phyloP scores from a whole-genome alignment of 768 basidiomycete species.

The Hydnomerulius pinastri region DNA sequence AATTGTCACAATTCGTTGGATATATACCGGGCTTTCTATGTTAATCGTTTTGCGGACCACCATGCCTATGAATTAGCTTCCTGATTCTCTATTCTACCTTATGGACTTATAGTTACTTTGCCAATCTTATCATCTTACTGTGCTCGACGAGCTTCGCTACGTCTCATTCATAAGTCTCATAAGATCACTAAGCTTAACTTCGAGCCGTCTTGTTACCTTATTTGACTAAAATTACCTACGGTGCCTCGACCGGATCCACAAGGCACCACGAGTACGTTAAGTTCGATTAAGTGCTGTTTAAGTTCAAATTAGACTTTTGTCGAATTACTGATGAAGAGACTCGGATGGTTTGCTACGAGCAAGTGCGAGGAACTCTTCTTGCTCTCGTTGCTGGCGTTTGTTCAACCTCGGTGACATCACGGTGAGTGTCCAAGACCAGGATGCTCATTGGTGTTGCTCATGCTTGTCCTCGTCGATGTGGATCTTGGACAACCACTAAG shows the following conservation, averaged over 20 bases:
- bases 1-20: too few relatives aligned
- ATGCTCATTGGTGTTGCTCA: slow-evolving; percentile 81
- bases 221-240: neutral
- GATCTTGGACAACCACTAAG: too few relatives aligned
- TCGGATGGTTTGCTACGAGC: slow-evolving; percentile 24
- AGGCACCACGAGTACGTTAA: neutral
- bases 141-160: neutral
- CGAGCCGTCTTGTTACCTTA: neutral
- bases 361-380: slow-evolving; percentile 58
- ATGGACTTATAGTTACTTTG: neutral
- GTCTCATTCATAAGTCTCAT: neutral
- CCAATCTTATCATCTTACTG: neutral
- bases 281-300: too few relatives aligned
- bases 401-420: too few relatives aligned
- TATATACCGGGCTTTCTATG: too few relatives aligned
- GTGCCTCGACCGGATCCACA: neutral
- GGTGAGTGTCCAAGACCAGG: too few relatives aligned
- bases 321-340: too few relatives aligned
- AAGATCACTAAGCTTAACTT: neutral
- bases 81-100: too few relatives aligned
- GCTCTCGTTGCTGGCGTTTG: too few relatives aligned
- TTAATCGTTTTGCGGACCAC: too few relatives aligned
- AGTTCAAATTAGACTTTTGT: neutral
- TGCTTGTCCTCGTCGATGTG: slow-evolving; percentile 65
- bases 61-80: neutral